Percentiles rank a stretch among this genome's conserved stretches.
Evolutionary conservation across 805 yeast genomes (phyloP).

Genomic region (Saturnispora saitoi): DNA sequence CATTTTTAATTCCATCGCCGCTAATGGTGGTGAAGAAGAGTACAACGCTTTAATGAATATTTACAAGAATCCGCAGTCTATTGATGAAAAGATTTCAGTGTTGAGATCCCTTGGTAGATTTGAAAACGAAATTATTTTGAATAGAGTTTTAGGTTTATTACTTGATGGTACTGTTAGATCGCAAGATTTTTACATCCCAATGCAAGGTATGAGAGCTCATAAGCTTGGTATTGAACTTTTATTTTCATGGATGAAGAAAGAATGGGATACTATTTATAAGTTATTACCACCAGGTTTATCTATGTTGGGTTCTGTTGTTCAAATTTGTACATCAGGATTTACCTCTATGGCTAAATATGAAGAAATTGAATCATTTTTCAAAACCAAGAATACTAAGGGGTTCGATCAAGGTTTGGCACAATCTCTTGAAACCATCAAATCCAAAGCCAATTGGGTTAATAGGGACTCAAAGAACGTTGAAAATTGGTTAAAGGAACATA

Average conservation of each 20-base stretch:
- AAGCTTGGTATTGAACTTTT: slow-evolving; percentile 56
- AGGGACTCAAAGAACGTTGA: slow-evolving; percentile 41
- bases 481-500: slow-evolving; percentile 34
- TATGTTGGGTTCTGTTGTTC: slow-evolving; percentile 70
- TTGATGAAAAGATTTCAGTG: slow-evolving; percentile 51
- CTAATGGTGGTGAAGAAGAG: slow-evolving; percentile 32
- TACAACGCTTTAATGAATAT: slow-evolving; percentile 37
- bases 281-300: slow-evolving; percentile 74
- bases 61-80: slow-evolving; percentile 41
- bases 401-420: slow-evolving; percentile 52
- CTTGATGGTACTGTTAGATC: slow-evolving; percentile 64
- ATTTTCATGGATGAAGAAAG: slow-evolving; percentile 60
- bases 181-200: slow-evolving; percentile 46
- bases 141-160: slow-evolving; percentile 32
- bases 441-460: slow-evolving; percentile 45
- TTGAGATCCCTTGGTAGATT: slow-evolving; percentile 46
- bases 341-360: slow-evolving; percentile 32
- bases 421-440: slow-evolving; percentile 46
- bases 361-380: slow-evolving; percentile 41
- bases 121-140: slow-evolving; percentile 30
- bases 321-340: slow-evolving; percentile 40
- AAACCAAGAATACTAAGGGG: slow-evolving; percentile 42
- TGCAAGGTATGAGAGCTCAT: slow-evolving; percentile 62
- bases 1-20: slow-evolving; percentile 37
- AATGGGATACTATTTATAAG: slow-evolving; percentile 65